Conservation (phyloP, 495 filamentous ascomycete genomes). For the Daldinia caldariorum region DNA sequence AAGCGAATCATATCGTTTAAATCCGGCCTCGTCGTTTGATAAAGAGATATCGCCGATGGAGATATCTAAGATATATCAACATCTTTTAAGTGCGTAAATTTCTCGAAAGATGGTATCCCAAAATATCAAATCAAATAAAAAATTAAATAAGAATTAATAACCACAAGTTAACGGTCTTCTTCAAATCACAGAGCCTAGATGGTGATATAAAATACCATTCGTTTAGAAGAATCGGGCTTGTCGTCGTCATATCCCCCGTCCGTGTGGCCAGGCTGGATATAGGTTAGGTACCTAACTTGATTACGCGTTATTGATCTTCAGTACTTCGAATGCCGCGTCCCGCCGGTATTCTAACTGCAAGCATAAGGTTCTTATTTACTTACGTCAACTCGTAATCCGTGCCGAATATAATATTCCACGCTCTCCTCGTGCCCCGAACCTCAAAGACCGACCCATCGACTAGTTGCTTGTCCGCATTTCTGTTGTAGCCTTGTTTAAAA, state of each 20-base stretch:
- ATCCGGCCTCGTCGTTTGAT: neutral
- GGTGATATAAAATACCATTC: neutral
- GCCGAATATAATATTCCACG: neutral
- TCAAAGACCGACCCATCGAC: neutral
- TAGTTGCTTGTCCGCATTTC: neutral
- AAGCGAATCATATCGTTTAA: constrained; percentile 1
- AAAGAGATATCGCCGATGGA: neutral
- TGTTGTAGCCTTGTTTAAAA: constrained; percentile 1
- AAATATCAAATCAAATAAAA: no score
- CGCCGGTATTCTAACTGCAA: constrained; percentile 3
- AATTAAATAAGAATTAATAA: no score
- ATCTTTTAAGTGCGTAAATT: neutral
- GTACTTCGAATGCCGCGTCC: constrained; percentile 12
- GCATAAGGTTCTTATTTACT: neutral
- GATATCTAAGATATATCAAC: neutral
- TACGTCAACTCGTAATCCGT: neutral
- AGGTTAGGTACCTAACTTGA: neutral
- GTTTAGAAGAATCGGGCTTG: neutral
- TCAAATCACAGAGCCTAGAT: neutral
- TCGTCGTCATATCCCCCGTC: neutral
- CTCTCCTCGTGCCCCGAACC: neutral
- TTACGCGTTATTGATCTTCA: constrained; percentile 29
- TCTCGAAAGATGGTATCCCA: neutral
- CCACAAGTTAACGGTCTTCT: neutral
- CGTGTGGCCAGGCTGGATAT: neutral